Base-by-base conservation (phyloP, 352 stramenopile genomes). In the Phytophthora parvispora region DNA sequence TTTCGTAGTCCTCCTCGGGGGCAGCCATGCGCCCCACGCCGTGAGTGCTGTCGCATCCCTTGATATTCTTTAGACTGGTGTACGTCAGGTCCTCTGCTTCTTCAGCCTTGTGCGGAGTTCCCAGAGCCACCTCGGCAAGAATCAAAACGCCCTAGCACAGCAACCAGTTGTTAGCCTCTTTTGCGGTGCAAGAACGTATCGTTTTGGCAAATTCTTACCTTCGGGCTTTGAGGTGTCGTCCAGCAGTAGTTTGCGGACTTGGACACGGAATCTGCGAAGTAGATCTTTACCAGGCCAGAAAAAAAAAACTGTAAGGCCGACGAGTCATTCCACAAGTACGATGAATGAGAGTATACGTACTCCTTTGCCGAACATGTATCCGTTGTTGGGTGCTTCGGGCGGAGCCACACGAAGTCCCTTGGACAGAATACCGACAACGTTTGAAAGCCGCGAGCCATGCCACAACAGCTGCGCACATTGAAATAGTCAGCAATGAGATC, bases 241-340 rank as follows among this genome's bases (percentile, higher is more conserved):
- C 85, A 94, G 75, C 90, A 97, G 72, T 97, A 97, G 55, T 89
- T 90, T 3, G 87, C 83, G 1, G 82, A 92, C 64, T 97, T 97
- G 59, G 84, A 89, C 15, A 90, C 79, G 1, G 83, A 87, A 54
- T 97, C 89, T 8, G 90, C 87, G 80, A 96, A 96, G 64, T 97
- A 97, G 16, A 97, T 83, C 85, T 93, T 3, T 3, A 55, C 16
- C 18, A 66, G n/a, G 36, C 55, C 6, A 49, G 18, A 10, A 49
- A 28, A 18, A 49, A 28, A 20, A 16, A 20, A 16, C 18, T 9
- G 42, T 28, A 18, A 49, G n/a, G 6, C 20, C 20, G 3, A 49
- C 20, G 9, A 8, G 6, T 9, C 20, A 7, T 18, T 27, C 20
- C 42, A 27, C n/a, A 16, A 4, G 25, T 27, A 25, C n/a, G 9